A percentile compares a stretch with the other conserved stretches of the same genome.
Conservation (phyloP, 345 rosid genomes). For the Schrenkiella parvula region DNA sequence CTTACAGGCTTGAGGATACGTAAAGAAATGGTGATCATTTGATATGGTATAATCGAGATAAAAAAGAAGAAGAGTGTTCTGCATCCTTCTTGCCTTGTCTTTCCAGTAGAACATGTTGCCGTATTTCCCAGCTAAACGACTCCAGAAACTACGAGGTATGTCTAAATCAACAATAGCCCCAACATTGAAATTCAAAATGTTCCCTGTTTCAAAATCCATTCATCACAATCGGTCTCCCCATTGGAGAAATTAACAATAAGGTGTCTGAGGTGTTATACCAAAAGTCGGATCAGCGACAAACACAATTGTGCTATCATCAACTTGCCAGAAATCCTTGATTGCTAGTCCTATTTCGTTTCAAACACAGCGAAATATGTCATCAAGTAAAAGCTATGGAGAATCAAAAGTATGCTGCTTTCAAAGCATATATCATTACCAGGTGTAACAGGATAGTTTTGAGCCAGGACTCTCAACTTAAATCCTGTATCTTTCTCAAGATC, state of each 20-base stretch:
- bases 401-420: background rate
- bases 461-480: conserved; percentile 77
- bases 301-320: conserved; percentile 82
- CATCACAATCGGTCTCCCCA: conserved; percentile 32
- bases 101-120: conserved; percentile 64
- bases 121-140: conserved; percentile 36
- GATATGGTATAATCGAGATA: background rate
- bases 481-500: conserved; percentile 83
- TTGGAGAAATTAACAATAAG: background rate
- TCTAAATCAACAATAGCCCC: conserved; percentile 78
- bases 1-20: background rate
- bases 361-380: background rate
- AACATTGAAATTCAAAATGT: conserved; percentile 77
- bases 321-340: conserved; percentile 78
- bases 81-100: conserved; percentile 66
- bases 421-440: conserved; percentile 48
- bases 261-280: conserved; percentile 40
- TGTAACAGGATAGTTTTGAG: conserved; percentile 91
- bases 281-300: conserved; percentile 91
- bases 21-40: background rate
- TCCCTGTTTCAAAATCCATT: conserved; percentile 63
- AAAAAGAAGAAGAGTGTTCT: background rate
- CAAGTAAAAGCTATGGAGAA: background rate
- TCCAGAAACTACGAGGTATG: conserved; percentile 88
- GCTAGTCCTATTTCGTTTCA: conserved; percentile 64